Percentiles rank a stretch among this genome's conserved stretches.
Evolutionary conservation across 106 monocot genomes (phyloP).

Genomic region (Cymbidium sinense): DNA sequence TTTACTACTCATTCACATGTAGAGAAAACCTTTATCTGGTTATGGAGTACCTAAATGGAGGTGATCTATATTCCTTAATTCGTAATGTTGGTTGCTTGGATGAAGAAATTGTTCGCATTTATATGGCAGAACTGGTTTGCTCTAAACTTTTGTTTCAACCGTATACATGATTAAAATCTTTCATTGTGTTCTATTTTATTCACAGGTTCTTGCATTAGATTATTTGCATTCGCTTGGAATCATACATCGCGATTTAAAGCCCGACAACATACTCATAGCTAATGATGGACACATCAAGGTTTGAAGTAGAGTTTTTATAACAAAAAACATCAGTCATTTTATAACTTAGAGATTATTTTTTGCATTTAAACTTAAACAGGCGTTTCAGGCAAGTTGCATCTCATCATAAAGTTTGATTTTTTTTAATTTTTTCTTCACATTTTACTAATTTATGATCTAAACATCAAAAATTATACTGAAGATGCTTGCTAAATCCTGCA

Average conservation of each 20-base stretch:
- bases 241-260: conserved; percentile 71
- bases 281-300: conserved; percentile 80
- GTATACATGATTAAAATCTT: neutral
- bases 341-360: neutral
- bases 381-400: too few relatives aligned
- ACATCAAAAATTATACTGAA: too few relatives aligned
- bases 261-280: conserved; percentile 68
- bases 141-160: conserved; percentile 2
- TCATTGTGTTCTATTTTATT: neutral
- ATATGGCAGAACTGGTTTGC: conserved; percentile 70
- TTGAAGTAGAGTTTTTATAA: conserved; percentile 2
- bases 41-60: conserved; percentile 79
- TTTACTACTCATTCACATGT: conserved; percentile 66
- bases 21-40: conserved; percentile 70
- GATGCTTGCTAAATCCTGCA: neutral
- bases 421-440: neutral
- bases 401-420: neutral
- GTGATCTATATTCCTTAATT: conserved; percentile 66
- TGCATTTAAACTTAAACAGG: neutral
- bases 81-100: conserved; percentile 66
- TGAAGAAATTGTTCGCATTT: conserved; percentile 45
- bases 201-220: conserved; percentile 78
- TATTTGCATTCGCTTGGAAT: conserved; percentile 67
- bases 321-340: neutral
- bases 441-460: too few relatives aligned